Base-by-base conservation (phyloP, 352 stramenopile genomes). In the Blastocystis sp. region DNA sequence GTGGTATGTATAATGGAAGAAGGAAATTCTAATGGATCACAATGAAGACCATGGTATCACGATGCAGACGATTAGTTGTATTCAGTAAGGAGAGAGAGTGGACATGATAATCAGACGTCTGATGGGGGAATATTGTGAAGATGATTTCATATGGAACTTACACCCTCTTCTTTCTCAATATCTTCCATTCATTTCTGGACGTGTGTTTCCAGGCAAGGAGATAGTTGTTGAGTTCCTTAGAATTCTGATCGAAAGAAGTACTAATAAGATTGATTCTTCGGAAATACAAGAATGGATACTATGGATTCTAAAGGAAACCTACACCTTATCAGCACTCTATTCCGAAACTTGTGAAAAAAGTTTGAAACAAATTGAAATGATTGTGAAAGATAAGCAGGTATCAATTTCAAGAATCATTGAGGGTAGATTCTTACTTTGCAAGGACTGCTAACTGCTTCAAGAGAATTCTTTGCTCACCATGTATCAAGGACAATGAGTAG, bases 401-500 rank as follows among this genome's bases (percentile, higher is more conserved):
- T 2, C 3, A 2, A 48, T 48, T 9, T 2, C 3, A 48, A 48
- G 2, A 48, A 9, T 48, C n/a, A 48, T 48, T 2, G 40, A 48
- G 9, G 2, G 40, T 48, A 48, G 40, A 48, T 48, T 48, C 3
- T 48, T 9, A 48, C 56, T 15, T 13, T 62, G 13, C 3, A 62
- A 15, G 56, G 27, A 33, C 15, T 62, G 27, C 27, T n/a, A 13
- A 62, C 13, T 7, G 56, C 56, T 33, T 62, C 73, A 1, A 33
- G 73, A 15, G 73, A 64, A 57, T 84, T 84, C 73, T 84, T 84
- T 42, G 27, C 73, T 22, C 1, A 42, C 19, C 9, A 68, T 37
- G 73, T 84, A 17, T 69, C 57, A 17, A 54, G 22, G 15, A 15
- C 22, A 17, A 84, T 84, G 73, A 84, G 73, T 84, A 2, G 51